These are phyloP conservation scores for Salvia miltiorrhiza DNA, from an alignment of 257 asterid species.

Conservation along the genomic window DNA sequence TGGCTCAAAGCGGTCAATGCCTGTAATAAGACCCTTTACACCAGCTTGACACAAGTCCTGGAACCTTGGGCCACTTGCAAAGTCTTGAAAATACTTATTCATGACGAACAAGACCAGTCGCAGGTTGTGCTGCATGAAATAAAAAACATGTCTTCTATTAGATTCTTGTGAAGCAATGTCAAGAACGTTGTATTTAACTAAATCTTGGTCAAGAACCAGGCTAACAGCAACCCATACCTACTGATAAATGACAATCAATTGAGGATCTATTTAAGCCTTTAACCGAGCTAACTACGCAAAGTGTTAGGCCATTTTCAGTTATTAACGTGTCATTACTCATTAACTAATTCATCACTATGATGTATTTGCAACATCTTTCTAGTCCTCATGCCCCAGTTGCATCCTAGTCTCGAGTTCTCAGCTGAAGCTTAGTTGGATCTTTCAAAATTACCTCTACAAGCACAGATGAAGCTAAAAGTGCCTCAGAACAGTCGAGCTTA, in stretches of 20 bases:
- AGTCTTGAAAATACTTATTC: conserved; percentile 90
- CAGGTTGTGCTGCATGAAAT: conserved; percentile 76
- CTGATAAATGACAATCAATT: background rate
- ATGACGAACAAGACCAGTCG: conserved; percentile 87
- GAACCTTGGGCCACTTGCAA: conserved; percentile 63
- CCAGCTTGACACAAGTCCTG: conserved; percentile 86
- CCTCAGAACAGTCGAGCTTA: background rate
- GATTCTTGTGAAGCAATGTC: background rate
- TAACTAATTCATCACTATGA: background rate
- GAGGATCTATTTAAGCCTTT: background rate
- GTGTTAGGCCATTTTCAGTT: background rate
- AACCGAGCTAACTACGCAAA: background rate
- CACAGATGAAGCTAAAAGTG: conserved; percentile 3
- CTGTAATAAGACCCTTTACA: conserved; percentile 87
- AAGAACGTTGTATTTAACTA: conserved; percentile 4
- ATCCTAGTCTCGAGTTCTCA: background rate
- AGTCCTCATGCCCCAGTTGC: background rate
- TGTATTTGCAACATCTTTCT: background rate
- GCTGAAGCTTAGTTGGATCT: background rate
- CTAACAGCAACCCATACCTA: background rate
- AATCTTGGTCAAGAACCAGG: background rate
- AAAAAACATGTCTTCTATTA: conserved; percentile 22
- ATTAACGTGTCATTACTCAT: background rate
- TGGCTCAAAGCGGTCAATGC: conserved; percentile 90
- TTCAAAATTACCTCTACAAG: conserved; percentile 7